Percentiles rank a stretch among this genome's conserved stretches.
phyloP scores from a whole-genome alignment of 1,139 yeast species.

The Sporopachydermia cereana region DNA sequence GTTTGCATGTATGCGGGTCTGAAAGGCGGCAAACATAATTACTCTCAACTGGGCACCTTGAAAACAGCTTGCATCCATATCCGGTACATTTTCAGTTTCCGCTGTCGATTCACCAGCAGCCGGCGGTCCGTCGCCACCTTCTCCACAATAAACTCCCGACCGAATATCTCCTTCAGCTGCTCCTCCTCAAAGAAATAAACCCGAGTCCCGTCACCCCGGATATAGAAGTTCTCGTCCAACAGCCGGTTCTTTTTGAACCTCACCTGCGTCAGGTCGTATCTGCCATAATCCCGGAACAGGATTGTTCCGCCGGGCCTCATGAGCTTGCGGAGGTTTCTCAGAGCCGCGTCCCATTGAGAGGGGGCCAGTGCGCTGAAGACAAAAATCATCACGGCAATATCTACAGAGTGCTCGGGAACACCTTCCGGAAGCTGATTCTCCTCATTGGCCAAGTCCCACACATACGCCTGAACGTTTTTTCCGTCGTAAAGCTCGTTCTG shows the following conservation, averaged over 20 bases:
- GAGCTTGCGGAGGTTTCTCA: constrained; percentile 52
- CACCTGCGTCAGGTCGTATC: constrained; percentile 92
- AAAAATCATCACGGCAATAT: constrained; percentile 85
- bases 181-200: constrained; percentile 96
- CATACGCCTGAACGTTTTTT: constrained; percentile 68
- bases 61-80: constrained; percentile 95
- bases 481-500: constrained; percentile 48
- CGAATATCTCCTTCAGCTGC: constrained; percentile 68
- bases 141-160: constrained; percentile 48
- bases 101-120: constrained; percentile 81
- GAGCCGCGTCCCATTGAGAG: constrained; percentile 77
- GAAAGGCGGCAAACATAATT: not conserved
- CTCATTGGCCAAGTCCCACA: constrained; percentile 89
- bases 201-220: constrained; percentile 96
- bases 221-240: constrained; percentile 85
- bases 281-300: constrained; percentile 86
- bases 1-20: too few species aligned
- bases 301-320: constrained; percentile 90
- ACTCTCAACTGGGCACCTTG: constrained; percentile 23
- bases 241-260: constrained; percentile 83
- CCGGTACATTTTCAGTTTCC: constrained; percentile 88
- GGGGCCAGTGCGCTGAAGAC: constrained; percentile 92
- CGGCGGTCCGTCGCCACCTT: constrained; percentile 87
- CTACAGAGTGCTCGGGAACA: constrained; percentile 71
- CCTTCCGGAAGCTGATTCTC: constrained; percentile 73